Percentiles rank a stretch among this genome's conserved stretches.
Evolutionary conservation across 768 basidiomycete species (phyloP).

Genomic region (Austroboletus festivus): DNA sequence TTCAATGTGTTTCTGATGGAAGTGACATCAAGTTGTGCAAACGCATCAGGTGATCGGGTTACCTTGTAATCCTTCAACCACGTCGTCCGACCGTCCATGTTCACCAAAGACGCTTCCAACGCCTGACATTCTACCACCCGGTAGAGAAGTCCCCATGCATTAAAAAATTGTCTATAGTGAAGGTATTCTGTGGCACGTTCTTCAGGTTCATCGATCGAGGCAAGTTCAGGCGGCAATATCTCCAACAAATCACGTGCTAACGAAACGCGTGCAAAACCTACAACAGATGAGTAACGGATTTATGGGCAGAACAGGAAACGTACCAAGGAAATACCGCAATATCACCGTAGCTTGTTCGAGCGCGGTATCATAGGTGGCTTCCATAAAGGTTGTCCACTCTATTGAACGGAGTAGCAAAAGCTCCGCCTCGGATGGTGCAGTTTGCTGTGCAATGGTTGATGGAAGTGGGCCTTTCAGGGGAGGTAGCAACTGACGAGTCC

Average conservation of each 20-base stretch:
- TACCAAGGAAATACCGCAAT: conserved; percentile 86
- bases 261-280: conserved; percentile 75
- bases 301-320: conserved; percentile 19
- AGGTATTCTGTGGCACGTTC: conserved; percentile 71
- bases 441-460: conserved; percentile 54
- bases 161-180: conserved; percentile 79
- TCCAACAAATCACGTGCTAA: conserved; percentile 59
- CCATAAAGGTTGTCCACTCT: conserved; percentile 87
- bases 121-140: conserved; percentile 60
- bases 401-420: conserved; percentile 75
- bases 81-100: conserved; percentile 50
- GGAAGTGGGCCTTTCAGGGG: conserved; percentile 56
- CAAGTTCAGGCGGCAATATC: conserved; percentile 61
- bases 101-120: conserved; percentile 54
- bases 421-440: conserved; percentile 56
- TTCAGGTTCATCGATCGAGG: conserved; percentile 62
- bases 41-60: too few species aligned
- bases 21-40: neutral
- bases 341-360: conserved; percentile 87
- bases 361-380: conserved; percentile 71
- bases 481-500: conserved; percentile 44
- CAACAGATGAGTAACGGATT: conserved; percentile 1
- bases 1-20: conserved; percentile 53
- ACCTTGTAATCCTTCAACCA: conserved; percentile 73
- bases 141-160: conserved; percentile 65